Conservation (phyloP, 2,329 filamentous ascomycete species). For the Orbilia ellipsospora region DNA sequence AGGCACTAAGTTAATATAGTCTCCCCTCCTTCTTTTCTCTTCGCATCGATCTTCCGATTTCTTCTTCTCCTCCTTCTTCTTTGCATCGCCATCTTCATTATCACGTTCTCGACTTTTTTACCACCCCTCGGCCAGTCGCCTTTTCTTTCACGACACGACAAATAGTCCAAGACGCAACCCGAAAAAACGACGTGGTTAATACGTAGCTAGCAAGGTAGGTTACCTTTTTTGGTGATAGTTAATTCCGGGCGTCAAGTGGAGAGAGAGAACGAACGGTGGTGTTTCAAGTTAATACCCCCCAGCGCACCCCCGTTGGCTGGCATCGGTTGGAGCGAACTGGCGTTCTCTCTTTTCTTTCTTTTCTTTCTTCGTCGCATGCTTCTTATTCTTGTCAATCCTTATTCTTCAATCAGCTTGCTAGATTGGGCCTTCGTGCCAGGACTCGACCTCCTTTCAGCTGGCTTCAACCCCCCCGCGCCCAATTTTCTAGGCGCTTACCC, state of each 20-base stretch:
- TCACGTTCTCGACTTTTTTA: neutral
- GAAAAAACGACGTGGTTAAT: no score
- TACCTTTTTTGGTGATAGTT: neutral
- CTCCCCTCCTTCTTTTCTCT: neutral
- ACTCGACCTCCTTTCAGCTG: slow-evolving; percentile 55
- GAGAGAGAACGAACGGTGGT: slow-evolving; percentile 26
- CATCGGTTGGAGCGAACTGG: slow-evolving; percentile 51
- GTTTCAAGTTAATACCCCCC: slow-evolving; percentile 50
- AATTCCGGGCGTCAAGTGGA: slow-evolving; percentile 12
- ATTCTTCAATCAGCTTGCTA: slow-evolving; percentile 55
- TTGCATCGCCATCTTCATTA: slow-evolving; percentile 1
- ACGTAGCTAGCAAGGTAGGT: no score
- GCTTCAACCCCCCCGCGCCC: slow-evolving; percentile 18
- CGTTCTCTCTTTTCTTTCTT: slow-evolving; percentile 32
- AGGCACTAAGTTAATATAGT: no score
- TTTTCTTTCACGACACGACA: no score
- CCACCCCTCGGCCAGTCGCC: no score
- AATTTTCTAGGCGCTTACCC: slow-evolving; percentile 54
- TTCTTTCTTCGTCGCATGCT: no score
- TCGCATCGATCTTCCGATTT: slow-evolving; percentile 13
- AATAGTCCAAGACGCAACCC: no score
- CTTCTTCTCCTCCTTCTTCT: slow-evolving; percentile 6
- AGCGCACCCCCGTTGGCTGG: slow-evolving; percentile 36
- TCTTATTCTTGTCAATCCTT: slow-evolving; percentile 13
- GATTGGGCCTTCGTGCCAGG: slow-evolving; percentile 53